A percentile compares a stretch with the other conserved stretches of the same genome.
Evolutionary conservation across 1,284 basidiomycete species (phyloP).

Genomic region (Rhodotorula mucilaginosa): DNA sequence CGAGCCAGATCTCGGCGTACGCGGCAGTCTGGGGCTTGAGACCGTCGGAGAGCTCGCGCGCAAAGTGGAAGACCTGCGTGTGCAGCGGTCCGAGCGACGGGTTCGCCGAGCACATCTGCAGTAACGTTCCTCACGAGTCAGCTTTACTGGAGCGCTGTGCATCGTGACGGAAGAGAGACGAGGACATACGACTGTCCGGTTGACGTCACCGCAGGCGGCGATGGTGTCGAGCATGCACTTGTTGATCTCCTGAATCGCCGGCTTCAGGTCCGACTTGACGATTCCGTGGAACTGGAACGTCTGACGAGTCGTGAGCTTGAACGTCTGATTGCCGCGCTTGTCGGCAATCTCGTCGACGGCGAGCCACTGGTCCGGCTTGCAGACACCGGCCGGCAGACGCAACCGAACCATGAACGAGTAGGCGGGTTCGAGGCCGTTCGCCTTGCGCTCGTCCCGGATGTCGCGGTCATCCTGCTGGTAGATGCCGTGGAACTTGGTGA

Average conservation of each 20-base stretch:
- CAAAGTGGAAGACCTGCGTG: constrained; percentile 76
- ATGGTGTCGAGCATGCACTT: constrained; percentile 87
- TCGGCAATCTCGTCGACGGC: constrained; percentile 94
- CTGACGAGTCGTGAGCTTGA: constrained; percentile 96
- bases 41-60: constrained; percentile 80
- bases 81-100: constrained; percentile 84
- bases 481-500: constrained; percentile 88
- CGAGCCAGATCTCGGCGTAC: constrained; percentile 99
- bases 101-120: constrained; percentile 81
- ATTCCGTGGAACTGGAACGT: constrained; percentile 99
- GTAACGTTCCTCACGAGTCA: neutral
- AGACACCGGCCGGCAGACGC: constrained; percentile 92
- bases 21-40: constrained; percentile 87
- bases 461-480: constrained; percentile 79
- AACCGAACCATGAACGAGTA: constrained; percentile 99
- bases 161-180: constrained; percentile 25
- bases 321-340: constrained; percentile 87
- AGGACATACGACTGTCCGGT: constrained; percentile 60
- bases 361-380: constrained; percentile 86
- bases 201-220: constrained; percentile 97
- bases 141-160: neutral
- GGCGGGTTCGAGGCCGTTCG: constrained; percentile 89
- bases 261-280: constrained; percentile 93
- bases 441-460: constrained; percentile 92
- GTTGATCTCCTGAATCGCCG: constrained; percentile 96